Base-by-base conservation (phyloP, 1,139 yeast genomes). In the Hyphopichia pseudoburtonii region DNA sequence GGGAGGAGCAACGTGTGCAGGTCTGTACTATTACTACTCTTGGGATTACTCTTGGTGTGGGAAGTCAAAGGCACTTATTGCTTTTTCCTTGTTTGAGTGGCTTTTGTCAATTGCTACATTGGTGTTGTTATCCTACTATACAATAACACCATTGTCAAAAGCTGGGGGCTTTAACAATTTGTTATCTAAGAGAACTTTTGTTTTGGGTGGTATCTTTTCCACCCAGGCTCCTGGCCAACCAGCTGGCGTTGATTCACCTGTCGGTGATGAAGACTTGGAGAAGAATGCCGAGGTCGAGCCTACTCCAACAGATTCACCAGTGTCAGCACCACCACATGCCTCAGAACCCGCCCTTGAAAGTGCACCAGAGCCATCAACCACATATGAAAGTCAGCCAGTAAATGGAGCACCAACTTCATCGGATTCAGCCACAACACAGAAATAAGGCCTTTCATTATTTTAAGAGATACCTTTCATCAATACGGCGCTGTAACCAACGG, bases 41-140 rank as follows among this genome's bases (percentile, higher is more conserved):
- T n/a, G 22, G 7, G 24, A 14, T 14, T 14, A 22, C 21, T 25
- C 30, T 18, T 37, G 49, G 33, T 66, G 71, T 45, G 39, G 40
- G 27, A 19, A 52, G 5, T 57, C 57, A 6, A 57, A 64, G 45
- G 66, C 66, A 1, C 38, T 54, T 12, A 52, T 62, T 40, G 64
- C 66, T 2, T 54, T 65, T 39, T 50, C 60, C 0, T 54, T 65
- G 26, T 40, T 66, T 33, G 46, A 49, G 25, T 66, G 66, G 64
- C 19, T 64, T 5, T 43, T 58, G 36, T 62, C 56, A 33, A 40
- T 47, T 8, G 50, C 47, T 5, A 43, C 62, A 16, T 48, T 62
- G 34, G 51, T 41, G 1, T 47, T 60, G 31, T 40, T 56, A 27
- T 33, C 59, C 8, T 27, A 51, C 11, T 63, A 40, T 41, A 42